Evolutionary conservation across 345 rosid species (phyloP), one percentile per base, ranked within the genome.

Genomic region (Odontarrhena argentea): DNA sequence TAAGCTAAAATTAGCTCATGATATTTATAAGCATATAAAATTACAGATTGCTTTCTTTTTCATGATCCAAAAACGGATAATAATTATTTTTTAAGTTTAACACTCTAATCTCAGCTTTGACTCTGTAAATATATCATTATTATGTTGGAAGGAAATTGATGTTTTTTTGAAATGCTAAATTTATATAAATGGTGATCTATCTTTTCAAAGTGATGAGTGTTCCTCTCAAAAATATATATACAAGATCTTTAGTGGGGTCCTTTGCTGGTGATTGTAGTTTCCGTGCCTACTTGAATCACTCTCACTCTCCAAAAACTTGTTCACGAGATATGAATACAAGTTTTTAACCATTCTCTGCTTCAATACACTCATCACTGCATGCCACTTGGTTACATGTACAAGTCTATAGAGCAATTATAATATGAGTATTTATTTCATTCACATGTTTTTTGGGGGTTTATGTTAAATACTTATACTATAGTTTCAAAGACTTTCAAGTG

Each of bases 251-350:
- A 11, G 66, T 57, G 55, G 76, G 76, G 55, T 58, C 76, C 34
- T 41, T 0, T 0, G 41, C n/a, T n/a, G n/a, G n/a, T 57, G 71
- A 73, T 73, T 57, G 66, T 72, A 65, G 60, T 49, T 64, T 48
- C 71, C 65, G 71, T 72, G 60, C 50, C 70, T 49, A 64, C 65
- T 56, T 64, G 66, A 65, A 72, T 72, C 76, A 65, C 65, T 72
- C 22, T 71, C 67, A 73, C 36, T 32, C 36, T 32, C 36, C 22
- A 18, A 18, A 18, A 18, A 18, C 22, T 18, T 18, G 22, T 18
- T 18, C 22, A 18, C 22, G 22, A 18, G 22, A 18, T 18, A 18
- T 18, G 22, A 18, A 18, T 18, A 18, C 22, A 18, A 18, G 22
- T 18, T 18, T 18, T 18, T 18, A 18, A 18, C 22, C 22, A 18